Evolutionary conservation across 768 basidiomycete species (phyloP), one percentile per base, ranked within the genome.

Genomic region (Pleurotus citrinopileatus): DNA sequence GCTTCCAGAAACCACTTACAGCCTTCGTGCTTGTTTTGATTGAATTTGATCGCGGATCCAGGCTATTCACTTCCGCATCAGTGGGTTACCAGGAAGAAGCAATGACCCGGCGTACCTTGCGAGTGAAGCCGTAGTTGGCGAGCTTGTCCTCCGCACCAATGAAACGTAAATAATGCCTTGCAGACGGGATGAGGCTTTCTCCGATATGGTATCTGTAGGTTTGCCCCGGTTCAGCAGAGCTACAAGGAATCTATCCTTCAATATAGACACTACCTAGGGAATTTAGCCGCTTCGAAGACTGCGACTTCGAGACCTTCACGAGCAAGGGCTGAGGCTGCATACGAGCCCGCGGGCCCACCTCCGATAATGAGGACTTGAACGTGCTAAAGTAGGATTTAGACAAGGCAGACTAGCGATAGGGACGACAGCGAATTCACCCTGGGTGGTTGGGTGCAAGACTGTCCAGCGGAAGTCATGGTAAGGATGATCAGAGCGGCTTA

Each of bases 11-110:
- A 57, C 27, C 3, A 70, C 80, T 63, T 60, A 81, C 82, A 84
- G 46, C 81, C 83, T 72, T 84, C 82, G n/a, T 77, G 77, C 64
- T 83, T 83, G 61, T 68, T 80, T 59, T 82, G 81, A 60, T 83
- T 83, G 61, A 84, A 81, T 65, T 84, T 84, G 57, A 84, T 79
- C 22, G 81, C 80, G 57, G 83, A 80, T 28, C 82, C 83, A 43
- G 81, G 82, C 82, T 84, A 57, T 17, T 34, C 38, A 42, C 38
- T 9, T 28, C 29, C 28, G 22, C 17, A 23, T 43, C 36, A 53
- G 55, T 15, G 37, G 27, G 25, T 48, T 58, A 27, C 55, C 53
- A 36, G 50, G 52, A 50, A 56, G 36, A 32, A 47, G 17, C 8
- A 48, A 27, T 38, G 51, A 44, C 19, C 23, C 20, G 32, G 55